Base-by-base conservation (phyloP, 140 eudicot genomes). In the Oenanthe javanica region DNA sequence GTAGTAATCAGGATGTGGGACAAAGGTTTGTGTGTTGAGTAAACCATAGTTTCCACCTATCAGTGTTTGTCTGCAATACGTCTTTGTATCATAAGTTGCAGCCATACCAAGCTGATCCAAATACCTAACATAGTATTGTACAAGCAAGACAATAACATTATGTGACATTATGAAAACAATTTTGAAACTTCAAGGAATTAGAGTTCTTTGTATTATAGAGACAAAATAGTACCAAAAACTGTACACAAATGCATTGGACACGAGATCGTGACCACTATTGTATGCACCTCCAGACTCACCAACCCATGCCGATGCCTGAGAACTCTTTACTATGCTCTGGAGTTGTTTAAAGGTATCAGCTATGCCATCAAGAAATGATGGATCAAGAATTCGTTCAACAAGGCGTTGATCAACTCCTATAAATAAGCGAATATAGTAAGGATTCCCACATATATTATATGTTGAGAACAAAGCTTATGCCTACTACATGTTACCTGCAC, bases 221-320 rank as follows among this genome's bases (percentile, higher is more conserved):
- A 23, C 42, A 9, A 70, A 79, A 48, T 76, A 54, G 80, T 90
- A 94, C 98, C 97, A 94, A 85, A 92, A 94, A 86, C 97, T 89
- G 79, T 87, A 87, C 70, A 90, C 89, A 69, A 92, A 94, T 15
- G 96, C 91, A 79, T 94, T 90, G 80, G 98, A 86, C 9, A 94
- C 96, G 63, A 82, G 88, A 80, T 89, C 79, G 27, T 85, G 94
- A 50, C 98, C 97, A 50, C 97, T 92, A 69, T 92, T 90, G 83
- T 86, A 91, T 23, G 97, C 97, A 9, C 98, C 98, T 63, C 97
- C 98, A n/a, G 98, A 86, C 79, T 94, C 98, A 63, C 98, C 97
- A 84, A 92, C 93, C 98, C 98, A 93, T 43, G 97, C 91, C 1
- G 94, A 86, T 79, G 86, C 85, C 52, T 75, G 42, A 6, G 96